Evolutionary conservation across 2,329 filamentous ascomycete genomes (phyloP).

Genomic region (Chaetomium sp.): DNA sequence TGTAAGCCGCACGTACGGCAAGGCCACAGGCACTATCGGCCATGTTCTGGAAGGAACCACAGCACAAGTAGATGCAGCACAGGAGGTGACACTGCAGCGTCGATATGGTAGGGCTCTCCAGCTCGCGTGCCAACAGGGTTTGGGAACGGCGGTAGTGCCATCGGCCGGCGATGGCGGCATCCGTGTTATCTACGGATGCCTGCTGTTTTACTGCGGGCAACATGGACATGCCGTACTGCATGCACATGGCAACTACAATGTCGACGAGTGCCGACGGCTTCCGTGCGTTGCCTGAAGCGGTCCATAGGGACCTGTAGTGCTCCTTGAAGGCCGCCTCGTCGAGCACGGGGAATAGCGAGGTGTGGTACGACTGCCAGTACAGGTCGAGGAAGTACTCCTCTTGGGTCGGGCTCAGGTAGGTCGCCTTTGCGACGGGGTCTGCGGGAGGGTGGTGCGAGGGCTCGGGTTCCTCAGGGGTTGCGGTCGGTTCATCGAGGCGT

Average conservation of each 20-base stretch:
- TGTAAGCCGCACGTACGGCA: slow-evolving; percentile 49
- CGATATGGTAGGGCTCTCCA: slow-evolving; percentile 50
- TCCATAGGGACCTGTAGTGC: slow-evolving; percentile 47
- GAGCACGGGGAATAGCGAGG: slow-evolving; percentile 41
- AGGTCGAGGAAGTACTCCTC: slow-evolving; percentile 47
- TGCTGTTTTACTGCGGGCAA: slow-evolving; percentile 30
- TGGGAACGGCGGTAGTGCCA: slow-evolving; percentile 53
- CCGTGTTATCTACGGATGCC: slow-evolving; percentile 32
- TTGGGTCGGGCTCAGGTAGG: slow-evolving; percentile 40
- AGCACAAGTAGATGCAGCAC: slow-evolving; percentile 49
- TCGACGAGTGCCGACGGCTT: slow-evolving; percentile 54
- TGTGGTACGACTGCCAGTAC: slow-evolving; percentile 47
- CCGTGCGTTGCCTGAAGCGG: slow-evolving; percentile 35
- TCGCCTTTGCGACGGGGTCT: slow-evolving; percentile 12
- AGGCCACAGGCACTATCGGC: slow-evolving; percentile 45
- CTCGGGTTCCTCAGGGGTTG: slow-evolving; percentile 1
- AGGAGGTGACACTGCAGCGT: slow-evolving; percentile 54
- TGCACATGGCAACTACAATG: slow-evolving; percentile 54
- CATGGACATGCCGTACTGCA: slow-evolving; percentile 47
- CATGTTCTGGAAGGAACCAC: slow-evolving; percentile 53
- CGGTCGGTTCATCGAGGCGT: slow-evolving; percentile 7
- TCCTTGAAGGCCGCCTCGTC: slow-evolving; percentile 45
- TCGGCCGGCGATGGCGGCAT: slow-evolving; percentile 48
- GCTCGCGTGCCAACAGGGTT: slow-evolving; percentile 46
- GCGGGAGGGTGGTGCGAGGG: not conserved